phyloP scores from a whole-genome alignment of 1,139 yeast genomes.

The Wickerhamomyces sp. region DNA sequence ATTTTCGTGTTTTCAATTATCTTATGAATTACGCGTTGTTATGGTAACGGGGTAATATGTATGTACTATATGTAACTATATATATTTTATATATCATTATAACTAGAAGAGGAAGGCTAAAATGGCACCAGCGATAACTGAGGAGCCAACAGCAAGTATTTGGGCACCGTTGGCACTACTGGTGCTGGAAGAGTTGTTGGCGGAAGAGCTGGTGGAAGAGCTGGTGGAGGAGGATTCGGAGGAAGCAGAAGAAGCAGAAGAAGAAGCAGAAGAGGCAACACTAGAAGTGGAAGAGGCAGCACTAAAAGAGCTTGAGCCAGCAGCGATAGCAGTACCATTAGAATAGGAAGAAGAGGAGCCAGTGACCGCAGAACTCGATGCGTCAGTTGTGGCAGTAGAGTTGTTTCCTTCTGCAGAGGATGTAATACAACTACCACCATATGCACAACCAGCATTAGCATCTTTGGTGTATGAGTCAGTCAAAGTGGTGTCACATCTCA shows the following conservation, averaged over 20 bases:
- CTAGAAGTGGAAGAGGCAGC: constrained; percentile 1
- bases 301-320: constrained; percentile 5
- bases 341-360: constrained; percentile 2
- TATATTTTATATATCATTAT: neutral
- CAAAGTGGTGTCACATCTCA: constrained; percentile 24
- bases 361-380: constrained; percentile 1
- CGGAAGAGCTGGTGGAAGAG: neutral
- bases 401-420: constrained; percentile 3
- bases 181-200: neutral
- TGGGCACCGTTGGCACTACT: constrained; percentile 9
- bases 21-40: neutral
- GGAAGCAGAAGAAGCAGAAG: constrained; percentile 2
- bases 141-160: constrained; percentile 13
- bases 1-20: neutral
- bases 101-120: constrained; percentile 14
- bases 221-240: constrained; percentile 1
- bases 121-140: constrained; percentile 14
- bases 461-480: constrained; percentile 23
- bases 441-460: constrained; percentile 23
- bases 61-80: neutral
- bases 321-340: neutral
- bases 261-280: constrained; percentile 6
- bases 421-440: constrained; percentile 23
- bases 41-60: constrained; percentile 4
- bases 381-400: constrained; percentile 2